Conservation (phyloP, 495 filamentous ascomycete species). For the Penicillium canariense region DNA sequence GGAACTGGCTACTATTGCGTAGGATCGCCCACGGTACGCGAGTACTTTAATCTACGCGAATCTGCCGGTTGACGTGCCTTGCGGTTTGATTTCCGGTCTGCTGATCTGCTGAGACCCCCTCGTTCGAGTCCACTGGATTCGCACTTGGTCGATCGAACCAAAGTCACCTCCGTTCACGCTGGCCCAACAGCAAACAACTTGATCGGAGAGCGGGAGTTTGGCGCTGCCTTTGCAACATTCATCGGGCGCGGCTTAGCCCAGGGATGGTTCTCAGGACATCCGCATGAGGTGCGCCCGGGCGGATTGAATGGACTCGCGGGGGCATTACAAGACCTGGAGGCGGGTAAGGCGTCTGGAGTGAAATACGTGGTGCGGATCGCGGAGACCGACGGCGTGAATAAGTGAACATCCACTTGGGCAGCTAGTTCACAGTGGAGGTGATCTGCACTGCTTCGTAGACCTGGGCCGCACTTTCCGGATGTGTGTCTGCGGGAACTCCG, state of each 20-base stretch:
- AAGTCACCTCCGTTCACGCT: conserved; percentile 17
- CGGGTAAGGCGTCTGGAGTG: conserved; percentile 62
- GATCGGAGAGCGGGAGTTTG: conserved; percentile 52
- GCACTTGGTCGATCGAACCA: conserved; percentile 6
- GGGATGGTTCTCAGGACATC: conserved; percentile 62
- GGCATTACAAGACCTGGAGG: conserved; percentile 55
- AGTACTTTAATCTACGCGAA: too few species aligned
- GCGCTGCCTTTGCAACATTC: conserved; percentile 52
- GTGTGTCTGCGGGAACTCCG: neutral
- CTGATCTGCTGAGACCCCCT: too few species aligned
- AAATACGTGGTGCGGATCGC: conserved; percentile 70
- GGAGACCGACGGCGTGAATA: conserved; percentile 48
- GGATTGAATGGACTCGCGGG: conserved; percentile 58
- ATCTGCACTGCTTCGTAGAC: neutral
- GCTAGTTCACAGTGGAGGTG: neutral
- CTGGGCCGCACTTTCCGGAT: neutral
- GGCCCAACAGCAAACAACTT: conserved; percentile 10
- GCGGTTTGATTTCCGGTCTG: too few species aligned
- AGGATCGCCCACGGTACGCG: too few species aligned
- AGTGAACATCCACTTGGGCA: neutral
- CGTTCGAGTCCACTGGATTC: too few species aligned
- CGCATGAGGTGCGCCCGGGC: conserved; percentile 56
- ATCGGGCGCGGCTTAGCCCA: conserved; percentile 52
- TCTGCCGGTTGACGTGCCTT: too few species aligned
- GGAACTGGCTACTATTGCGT: too few species aligned